These are phyloP conservation scores for Melampsora larici-populina DNA, from an alignment of 1,284 basidiomycete genomes.

Conservation along the genomic window DNA sequence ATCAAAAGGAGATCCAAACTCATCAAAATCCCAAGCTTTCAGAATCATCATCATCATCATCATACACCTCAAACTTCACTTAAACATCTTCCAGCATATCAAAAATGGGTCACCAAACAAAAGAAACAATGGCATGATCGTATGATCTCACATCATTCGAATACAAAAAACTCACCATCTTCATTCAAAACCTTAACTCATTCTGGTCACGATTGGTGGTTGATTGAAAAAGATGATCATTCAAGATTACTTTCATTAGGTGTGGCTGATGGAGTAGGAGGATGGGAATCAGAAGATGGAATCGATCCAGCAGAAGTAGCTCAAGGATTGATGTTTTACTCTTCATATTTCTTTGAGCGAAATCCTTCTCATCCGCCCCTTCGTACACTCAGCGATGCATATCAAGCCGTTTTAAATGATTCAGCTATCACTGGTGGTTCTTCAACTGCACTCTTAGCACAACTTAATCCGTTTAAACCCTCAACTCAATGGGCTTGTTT, in stretches of 20 bases:
- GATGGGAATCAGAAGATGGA: constrained; percentile 26
- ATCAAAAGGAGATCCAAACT: neutral
- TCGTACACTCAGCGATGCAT: constrained; percentile 6
- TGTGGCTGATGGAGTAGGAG: constrained; percentile 40
- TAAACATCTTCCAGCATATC: neutral
- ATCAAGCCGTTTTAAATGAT: constrained; percentile 20
- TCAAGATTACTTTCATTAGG: neutral
- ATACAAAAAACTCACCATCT: neutral
- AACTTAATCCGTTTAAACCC: constrained; percentile 8
- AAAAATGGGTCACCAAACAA: constrained; percentile 17
- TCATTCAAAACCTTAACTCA: constrained; percentile 7
- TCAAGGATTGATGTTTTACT: constrained; percentile 34
- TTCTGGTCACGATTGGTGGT: constrained; percentile 42
- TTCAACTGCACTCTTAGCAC: constrained; percentile 32
- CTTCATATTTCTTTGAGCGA: neutral
- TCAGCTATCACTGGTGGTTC: constrained; percentile 14
- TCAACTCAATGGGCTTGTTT: constrained; percentile 16
- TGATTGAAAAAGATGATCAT: neutral
- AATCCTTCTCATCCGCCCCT: neutral
- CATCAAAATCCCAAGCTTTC: neutral
- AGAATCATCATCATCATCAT: no score
- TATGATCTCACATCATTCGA: neutral
- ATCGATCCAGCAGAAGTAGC: constrained; percentile 35
- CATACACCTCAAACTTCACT: neutral
- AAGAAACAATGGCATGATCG: constrained; percentile 10